phyloP scores from a whole-genome alignment of 345 rosid genomes.

The Pseudoturritis turrita region DNA sequence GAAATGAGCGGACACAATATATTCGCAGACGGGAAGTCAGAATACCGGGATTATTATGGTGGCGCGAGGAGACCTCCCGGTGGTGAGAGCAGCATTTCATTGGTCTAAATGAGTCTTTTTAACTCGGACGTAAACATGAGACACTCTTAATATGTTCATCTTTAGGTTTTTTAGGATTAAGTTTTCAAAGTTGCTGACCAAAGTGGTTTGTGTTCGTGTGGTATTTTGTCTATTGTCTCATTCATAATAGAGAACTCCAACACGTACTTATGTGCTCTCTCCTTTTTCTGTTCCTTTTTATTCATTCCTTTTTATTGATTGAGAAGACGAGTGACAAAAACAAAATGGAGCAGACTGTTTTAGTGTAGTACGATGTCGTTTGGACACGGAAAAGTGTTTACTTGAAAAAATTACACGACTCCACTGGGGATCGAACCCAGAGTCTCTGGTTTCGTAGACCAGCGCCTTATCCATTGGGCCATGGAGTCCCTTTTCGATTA shows the following conservation, averaged over 20 bases:
- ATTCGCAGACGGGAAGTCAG: slow-evolving; percentile 70
- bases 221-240: not conserved
- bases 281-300: not conserved
- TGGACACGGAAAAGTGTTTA: too few relatives aligned
- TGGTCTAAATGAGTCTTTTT: not conserved
- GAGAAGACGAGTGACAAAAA: too few relatives aligned
- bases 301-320: not conserved
- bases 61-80: slow-evolving; percentile 87
- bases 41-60: slow-evolving; percentile 61
- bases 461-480: slow-evolving; percentile 93
- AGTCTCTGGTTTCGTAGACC: slow-evolving; percentile 82
- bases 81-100: slow-evolving; percentile 76
- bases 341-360: too few relatives aligned
- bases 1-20: slow-evolving; percentile 81
- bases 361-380: too few relatives aligned
- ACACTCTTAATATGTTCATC: not conserved
- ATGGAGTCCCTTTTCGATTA: too few relatives aligned
- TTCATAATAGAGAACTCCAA: not conserved
- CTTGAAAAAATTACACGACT: slow-evolving; percentile 30
- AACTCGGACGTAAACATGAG: not conserved
- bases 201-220: slow-evolving; percentile 7
- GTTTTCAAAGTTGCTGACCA: not conserved
- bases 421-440: slow-evolving; percentile 81
- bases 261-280: not conserved
- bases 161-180: not conserved